Evolutionary conservation across 169 alveolate species (phyloP).

Genomic region (Plasmodium cynomolgi): DNA sequence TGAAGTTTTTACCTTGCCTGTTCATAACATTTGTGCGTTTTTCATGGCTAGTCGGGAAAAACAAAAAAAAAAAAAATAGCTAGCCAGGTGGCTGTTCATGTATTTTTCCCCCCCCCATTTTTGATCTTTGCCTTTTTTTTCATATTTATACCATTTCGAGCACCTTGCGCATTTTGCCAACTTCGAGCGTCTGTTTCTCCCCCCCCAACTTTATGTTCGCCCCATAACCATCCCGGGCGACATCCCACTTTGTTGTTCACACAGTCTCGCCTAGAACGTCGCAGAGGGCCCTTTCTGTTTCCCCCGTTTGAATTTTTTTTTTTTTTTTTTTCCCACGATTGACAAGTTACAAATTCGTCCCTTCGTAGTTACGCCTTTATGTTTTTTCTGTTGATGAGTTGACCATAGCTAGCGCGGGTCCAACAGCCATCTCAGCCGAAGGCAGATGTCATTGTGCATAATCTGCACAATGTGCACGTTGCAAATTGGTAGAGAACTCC

Average conservation of each 20-base stretch:
- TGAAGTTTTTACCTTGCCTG: constrained; percentile 5
- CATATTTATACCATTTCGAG: background rate
- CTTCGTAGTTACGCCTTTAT: background rate
- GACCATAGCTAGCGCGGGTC: background rate
- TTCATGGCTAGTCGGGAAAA: constrained; percentile 3
- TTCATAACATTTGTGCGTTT: background rate
- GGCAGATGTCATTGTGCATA: background rate
- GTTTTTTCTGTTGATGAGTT: constrained; percentile 1
- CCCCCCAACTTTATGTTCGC: background rate
- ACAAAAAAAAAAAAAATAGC: constrained; percentile 1
- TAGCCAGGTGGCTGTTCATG: background rate
- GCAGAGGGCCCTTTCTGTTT: background rate
- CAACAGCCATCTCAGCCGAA: background rate
- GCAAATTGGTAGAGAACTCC: background rate
- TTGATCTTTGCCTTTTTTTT: background rate
- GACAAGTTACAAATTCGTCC: background rate
- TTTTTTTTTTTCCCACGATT: background rate
- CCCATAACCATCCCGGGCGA: background rate
- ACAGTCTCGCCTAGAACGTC: background rate
- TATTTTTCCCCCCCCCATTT: background rate
- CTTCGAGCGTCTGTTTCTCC: background rate
- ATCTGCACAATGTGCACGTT: background rate
- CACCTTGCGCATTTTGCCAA: too few species aligned
- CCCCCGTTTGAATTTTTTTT: background rate
- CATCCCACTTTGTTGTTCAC: background rate